Evolutionary conservation across 2,329 filamentous ascomycete species (phyloP).

Genomic region (Xylariaceae sp.): DNA sequence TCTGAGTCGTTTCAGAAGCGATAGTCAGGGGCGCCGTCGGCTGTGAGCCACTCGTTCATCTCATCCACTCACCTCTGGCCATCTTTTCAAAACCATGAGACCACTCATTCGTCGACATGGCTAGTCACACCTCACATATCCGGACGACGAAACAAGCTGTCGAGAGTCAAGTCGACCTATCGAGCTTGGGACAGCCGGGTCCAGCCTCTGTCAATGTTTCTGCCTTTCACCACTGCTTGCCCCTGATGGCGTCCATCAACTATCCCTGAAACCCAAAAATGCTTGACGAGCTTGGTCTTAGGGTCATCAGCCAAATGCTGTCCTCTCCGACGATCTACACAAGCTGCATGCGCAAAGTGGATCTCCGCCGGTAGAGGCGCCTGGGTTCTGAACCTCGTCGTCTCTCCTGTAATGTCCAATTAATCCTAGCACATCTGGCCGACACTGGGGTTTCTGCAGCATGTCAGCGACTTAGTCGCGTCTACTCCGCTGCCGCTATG

Average conservation of each 20-base stretch:
- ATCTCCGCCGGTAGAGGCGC: background rate
- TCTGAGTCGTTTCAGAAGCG: constrained; percentile 9
- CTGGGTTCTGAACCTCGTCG: constrained; percentile 18
- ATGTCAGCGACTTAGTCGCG: constrained; percentile 22
- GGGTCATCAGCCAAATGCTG: too few relatives aligned
- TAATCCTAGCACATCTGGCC: constrained; percentile 19
- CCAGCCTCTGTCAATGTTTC: constrained; percentile 14
- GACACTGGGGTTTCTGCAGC: constrained; percentile 36
- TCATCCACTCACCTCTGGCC: background rate
- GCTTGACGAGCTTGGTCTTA: too few relatives aligned
- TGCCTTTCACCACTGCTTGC: constrained; percentile 22
- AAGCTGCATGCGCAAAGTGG: background rate
- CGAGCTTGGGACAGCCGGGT: constrained; percentile 13
- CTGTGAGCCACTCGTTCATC: background rate
- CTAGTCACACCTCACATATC: constrained; percentile 21
- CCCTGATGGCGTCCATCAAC: too few relatives aligned
- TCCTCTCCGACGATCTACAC: too few relatives aligned
- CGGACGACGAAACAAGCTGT: constrained; percentile 35
- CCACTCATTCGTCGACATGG: constrained; percentile 21
- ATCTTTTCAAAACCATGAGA: background rate
- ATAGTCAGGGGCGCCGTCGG: constrained; percentile 8
- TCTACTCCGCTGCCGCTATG: constrained; percentile 25
- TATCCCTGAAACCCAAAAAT: too few relatives aligned
- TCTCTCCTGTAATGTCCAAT: constrained; percentile 35
- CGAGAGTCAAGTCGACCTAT: constrained; percentile 30